These are phyloP conservation scores for Inosperma sp. DNA, from an alignment of 768 basidiomycete genomes.

Conservation along the genomic window DNA sequence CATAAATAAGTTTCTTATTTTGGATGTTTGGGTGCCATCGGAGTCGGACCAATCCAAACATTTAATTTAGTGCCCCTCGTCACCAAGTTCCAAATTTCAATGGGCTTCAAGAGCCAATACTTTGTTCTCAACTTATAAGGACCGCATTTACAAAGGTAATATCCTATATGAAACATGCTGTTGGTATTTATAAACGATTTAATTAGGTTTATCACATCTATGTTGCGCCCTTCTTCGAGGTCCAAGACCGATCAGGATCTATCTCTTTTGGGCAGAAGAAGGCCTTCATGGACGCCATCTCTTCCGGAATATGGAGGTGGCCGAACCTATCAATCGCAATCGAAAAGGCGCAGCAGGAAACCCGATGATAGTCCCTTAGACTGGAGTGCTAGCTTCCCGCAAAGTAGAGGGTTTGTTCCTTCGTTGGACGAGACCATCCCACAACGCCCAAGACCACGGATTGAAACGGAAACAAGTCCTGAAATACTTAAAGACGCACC, in stretches of 20 bases:
- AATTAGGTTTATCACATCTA: not conserved
- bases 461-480: too few species aligned
- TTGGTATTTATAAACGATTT: too few species aligned
- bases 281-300: slow-evolving; percentile 28
- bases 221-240: slow-evolving; percentile 1
- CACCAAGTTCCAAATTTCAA: too few species aligned
- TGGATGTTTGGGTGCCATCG: too few species aligned
- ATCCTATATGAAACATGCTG: too few species aligned
- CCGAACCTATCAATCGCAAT: slow-evolving; percentile 13
- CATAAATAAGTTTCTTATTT: too few species aligned
- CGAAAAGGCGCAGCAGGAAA: slow-evolving; percentile 18
- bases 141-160: too few species aligned
- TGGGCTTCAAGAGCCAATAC: too few species aligned
- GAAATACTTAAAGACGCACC: too few species aligned
- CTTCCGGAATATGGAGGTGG: slow-evolving; percentile 15
- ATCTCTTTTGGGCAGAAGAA: slow-evolving; percentile 6
- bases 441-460: slow-evolving; percentile 18
- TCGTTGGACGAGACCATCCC: slow-evolving; percentile 15
- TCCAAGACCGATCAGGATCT: slow-evolving; percentile 5
- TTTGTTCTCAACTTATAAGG: too few species aligned
- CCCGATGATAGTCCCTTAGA: slow-evolving; percentile 12
- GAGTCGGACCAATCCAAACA: too few species aligned
- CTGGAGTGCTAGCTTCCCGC: slow-evolving; percentile 11
- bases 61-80: too few species aligned
- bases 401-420: slow-evolving; percentile 16